These are phyloP conservation scores for Fusarium albosuccineum DNA, from an alignment of 2,329 filamentous ascomycete genomes.

Conservation along the genomic window DNA sequence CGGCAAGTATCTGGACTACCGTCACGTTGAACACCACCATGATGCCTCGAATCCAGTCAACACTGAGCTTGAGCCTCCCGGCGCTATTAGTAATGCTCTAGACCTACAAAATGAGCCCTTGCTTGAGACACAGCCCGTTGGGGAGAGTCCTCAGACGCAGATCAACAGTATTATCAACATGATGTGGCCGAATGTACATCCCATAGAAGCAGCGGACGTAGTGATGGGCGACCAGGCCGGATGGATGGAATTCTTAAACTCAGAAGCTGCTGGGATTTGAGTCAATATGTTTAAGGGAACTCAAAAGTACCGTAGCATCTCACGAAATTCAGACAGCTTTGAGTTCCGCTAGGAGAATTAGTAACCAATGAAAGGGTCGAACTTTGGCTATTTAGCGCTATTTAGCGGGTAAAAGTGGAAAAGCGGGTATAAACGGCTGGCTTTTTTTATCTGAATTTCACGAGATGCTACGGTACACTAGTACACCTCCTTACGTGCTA, in stretches of 20 bases:
- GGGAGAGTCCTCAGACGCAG: constrained; percentile 58
- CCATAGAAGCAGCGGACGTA: constrained; percentile 53
- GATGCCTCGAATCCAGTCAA: neutral
- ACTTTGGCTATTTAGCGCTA: no score
- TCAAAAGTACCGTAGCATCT: no score
- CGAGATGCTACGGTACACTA: no score
- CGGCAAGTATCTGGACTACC: constrained; percentile 50
- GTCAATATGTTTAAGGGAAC: neutral
- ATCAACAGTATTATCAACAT: constrained; percentile 58
- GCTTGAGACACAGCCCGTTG: constrained; percentile 43
- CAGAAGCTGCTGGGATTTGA: constrained; percentile 4
- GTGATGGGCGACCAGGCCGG: constrained; percentile 54
- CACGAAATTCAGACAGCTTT: no score
- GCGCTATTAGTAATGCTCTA: neutral
- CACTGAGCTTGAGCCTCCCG: neutral
- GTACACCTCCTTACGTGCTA: neutral
- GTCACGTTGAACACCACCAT: constrained; percentile 13
- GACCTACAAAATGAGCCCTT: neutral
- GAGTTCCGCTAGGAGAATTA: no score
- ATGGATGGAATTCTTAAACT: constrained; percentile 53
- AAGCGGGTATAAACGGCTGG: no score
- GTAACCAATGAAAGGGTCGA: no score
- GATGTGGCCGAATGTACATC: constrained; percentile 60
- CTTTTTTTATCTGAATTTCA: no score
- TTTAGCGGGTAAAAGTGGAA: no score